Evolutionary conservation across 129 eudicot genomes (phyloP).

Genomic region (Deinandra increscens): DNA sequence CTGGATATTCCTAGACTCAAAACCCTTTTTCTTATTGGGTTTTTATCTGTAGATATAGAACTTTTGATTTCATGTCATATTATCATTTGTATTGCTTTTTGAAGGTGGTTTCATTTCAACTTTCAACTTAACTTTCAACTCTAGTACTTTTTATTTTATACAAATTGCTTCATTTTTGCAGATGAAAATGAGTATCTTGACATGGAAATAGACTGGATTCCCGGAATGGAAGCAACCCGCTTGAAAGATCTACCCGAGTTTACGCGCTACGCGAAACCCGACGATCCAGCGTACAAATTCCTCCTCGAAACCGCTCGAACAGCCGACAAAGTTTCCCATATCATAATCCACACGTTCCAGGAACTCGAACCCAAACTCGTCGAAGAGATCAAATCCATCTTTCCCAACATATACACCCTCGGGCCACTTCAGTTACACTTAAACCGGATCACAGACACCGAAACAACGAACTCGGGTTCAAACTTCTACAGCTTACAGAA

Average conservation of each 20-base stretch:
- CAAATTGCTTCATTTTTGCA: background rate
- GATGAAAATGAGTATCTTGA: conserved; percentile 37
- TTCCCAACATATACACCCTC: conserved; percentile 25
- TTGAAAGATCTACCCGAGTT: conserved; percentile 27
- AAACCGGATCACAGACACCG: background rate
- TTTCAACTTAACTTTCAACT: no score
- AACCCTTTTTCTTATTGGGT: no score
- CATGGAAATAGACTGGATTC: conserved; percentile 41
- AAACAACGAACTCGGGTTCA: background rate
- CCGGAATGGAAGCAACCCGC: conserved; percentile 36
- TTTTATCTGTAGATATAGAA: no score
- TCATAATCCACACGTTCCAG: conserved; percentile 39
- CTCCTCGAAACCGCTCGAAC: conserved; percentile 12
- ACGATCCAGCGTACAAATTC: conserved; percentile 9
- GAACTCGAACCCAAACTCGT: conserved; percentile 28
- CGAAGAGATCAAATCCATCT: conserved; percentile 17
- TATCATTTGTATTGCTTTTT: no score
- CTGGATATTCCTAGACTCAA: no score
- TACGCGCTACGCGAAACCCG: background rate
- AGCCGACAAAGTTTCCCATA: conserved; percentile 24
- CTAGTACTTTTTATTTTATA: no score
- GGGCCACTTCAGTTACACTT: conserved; percentile 34
- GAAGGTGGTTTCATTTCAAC: no score
- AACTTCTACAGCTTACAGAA: conserved; percentile 37
- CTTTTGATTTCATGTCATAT: no score